phyloP scores from a whole-genome alignment of 2,329 filamentous ascomycete species.

The Dactylellina haptotyla region DNA sequence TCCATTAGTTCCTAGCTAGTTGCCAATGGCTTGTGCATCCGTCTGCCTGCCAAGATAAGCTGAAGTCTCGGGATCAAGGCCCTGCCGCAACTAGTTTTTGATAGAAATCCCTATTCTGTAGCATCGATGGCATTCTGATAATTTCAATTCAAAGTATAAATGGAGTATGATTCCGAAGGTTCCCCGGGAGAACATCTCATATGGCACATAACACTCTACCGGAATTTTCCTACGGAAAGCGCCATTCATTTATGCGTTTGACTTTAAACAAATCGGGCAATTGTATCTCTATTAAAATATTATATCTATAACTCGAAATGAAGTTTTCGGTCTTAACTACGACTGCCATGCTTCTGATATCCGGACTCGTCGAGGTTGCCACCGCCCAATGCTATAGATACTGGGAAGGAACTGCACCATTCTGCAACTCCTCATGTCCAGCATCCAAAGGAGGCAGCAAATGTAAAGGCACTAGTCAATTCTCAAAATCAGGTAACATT shows the following conservation, averaged over 20 bases:
- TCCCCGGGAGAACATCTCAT: too few relatives aligned
- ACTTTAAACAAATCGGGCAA: too few relatives aligned
- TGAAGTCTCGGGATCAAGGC: not conserved
- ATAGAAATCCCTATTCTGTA: too few relatives aligned
- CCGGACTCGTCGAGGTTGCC: conserved; percentile 17
- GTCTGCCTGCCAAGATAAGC: not conserved
- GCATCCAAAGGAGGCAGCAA: not conserved
- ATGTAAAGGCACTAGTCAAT: conserved; percentile 29
- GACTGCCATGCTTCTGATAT: conserved; percentile 9
- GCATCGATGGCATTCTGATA: too few relatives aligned
- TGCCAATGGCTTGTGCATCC: too few relatives aligned
- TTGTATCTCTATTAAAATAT: not conserved
- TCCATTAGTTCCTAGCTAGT: too few relatives aligned
- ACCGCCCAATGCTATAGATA: conserved; percentile 24
- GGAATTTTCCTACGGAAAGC: too few relatives aligned
- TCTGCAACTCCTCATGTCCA: conserved; percentile 33
- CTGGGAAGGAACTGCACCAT: conserved; percentile 48
- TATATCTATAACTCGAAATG: conserved; percentile 1
- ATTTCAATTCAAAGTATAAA: too few relatives aligned
- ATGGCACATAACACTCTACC: too few relatives aligned
- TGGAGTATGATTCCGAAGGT: too few relatives aligned
- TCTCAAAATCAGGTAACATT: conserved; percentile 33
- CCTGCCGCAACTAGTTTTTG: too few relatives aligned
- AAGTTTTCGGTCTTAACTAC: conserved; percentile 28
- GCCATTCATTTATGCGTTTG: too few relatives aligned